Base-by-base conservation (phyloP, 306 rosid species). In the Chamaecrista fasciculata region DNA sequence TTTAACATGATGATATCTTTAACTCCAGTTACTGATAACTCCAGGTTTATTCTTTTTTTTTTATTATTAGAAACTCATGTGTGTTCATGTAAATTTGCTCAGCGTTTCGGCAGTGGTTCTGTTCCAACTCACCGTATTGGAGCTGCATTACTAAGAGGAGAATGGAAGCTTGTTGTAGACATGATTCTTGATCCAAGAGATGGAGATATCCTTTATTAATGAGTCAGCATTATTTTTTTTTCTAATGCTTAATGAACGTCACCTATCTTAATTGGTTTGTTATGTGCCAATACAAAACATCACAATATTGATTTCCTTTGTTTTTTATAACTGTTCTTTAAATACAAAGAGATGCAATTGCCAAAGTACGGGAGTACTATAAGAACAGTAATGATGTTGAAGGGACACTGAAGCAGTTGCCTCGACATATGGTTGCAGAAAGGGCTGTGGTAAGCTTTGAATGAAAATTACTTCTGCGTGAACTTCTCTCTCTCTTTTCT, bases 61-160 rank as follows among this genome's bases (percentile, higher is more conserved):
- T 74, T 46, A 6, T 36, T 34, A 53, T n/a, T n/a, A 72, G 52
- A 16, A 51, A 72, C 59, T 80, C 56, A 62, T 52, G 63, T 76
- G 62, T 48, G 28, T 57, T 74, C 67, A 29, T 80, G 60, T 67
- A 36, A 26, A 62, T 83, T 48, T 69, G 64, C 63, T 43, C 81
- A 94, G 99, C 92, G 99, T 59, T 94, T 94, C 59, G 99, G 99
- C 75, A 94, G 92, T 71, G 99, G 99, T 67, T 85, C 97, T 20
- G 95, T 94, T 74, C 89, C 99, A 48, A 91, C 99, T 66, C 89
- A 85, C 75, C 87, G 57, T 70, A 79, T 94, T 78, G 99, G 99
- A 71, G 87, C 85, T 37, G 78, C 91, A 44, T 80, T 94, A 70
- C 80, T 94, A 21, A 85, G 82, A 71, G 99, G 99, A 73, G 91